Evolutionary conservation across 768 basidiomycete species (phyloP), one percentile per base, ranked within the genome.

Genomic region (Rhodotorula toruloides): DNA sequence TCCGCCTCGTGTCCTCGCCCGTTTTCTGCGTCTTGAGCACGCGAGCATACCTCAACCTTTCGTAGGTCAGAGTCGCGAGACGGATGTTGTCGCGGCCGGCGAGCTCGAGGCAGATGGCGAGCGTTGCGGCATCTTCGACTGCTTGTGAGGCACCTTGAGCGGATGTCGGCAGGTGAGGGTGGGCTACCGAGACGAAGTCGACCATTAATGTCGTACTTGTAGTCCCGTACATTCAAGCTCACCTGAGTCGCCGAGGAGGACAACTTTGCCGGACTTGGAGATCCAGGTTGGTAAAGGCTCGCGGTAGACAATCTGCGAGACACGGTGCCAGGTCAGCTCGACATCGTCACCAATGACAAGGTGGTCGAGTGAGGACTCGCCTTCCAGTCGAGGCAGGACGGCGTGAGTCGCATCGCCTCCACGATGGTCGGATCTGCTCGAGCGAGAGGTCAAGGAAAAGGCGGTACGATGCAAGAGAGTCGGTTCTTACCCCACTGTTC

Each of bases 11-110:
- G 36, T 57, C 63, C 52, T 65, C 57, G 46, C 63, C 63, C 25
- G 63, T 65, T 50, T 65, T 65, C 57, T 65, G 63, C 31, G 63
- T 65, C 63, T 65, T 65, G 56, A 65, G 55, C 17, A 65, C 63
- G 31, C 63, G 55, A 2, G 63, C 63, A 50, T 65, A 65, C n/a
- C 63, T 56, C 42, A 65, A 31, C 3, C 63, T 37, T 36, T 65
- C 63, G 49, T 65, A 65, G 46, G 47, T 49, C 6, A 65, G 48
- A 22, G 63, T n/a, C 5, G 63, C 63, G 40, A 65, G 63, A 22
- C 63, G 55, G 32, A 65, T 36, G 32, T 53, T 50, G 2, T 43
- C 57, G 22, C 49, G 39, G 21, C 57, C 40, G 2, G 57, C 57
- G 14, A 65, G 34, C 56, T 58, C 44, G 52, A 65, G 63, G 52